A percentile compares a stretch with the other conserved stretches of the same genome.
Evolutionary conservation across 495 filamentous ascomycete genomes (phyloP).

Genomic region (Rhypophila decipiens): DNA sequence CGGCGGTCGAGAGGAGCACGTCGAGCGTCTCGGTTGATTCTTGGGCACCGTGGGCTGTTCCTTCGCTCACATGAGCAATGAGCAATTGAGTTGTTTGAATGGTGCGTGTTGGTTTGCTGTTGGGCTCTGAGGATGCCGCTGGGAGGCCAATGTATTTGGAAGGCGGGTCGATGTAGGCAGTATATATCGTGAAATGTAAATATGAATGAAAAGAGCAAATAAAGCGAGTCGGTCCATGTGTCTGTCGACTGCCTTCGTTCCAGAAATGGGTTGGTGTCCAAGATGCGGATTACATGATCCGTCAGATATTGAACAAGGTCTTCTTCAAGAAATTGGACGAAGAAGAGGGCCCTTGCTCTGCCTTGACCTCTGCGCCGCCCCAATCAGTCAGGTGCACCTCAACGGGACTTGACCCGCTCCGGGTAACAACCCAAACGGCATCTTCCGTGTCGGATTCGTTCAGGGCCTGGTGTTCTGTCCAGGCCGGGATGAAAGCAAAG

Average conservation of each 20-base stretch:
- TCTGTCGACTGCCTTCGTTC: no score
- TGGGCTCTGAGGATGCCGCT: no score
- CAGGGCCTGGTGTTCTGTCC: constrained; percentile 60
- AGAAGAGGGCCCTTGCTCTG: neutral
- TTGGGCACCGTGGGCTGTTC: constrained; percentile 40
- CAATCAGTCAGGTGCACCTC: constrained; percentile 54
- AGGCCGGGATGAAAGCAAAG: constrained; percentile 59
- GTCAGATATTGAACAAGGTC: no score
- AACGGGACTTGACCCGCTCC: constrained; percentile 49
- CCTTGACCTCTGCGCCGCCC: constrained; percentile 36
- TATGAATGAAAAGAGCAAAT: neutral
- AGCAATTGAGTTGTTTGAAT: no score
- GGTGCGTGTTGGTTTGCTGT: no score
- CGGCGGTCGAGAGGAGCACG: constrained; percentile 34
- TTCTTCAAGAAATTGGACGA: no score
- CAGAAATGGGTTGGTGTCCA: no score
- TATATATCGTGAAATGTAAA: neutral
- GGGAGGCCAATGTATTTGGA: neutral
- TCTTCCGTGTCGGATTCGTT: constrained; percentile 56
- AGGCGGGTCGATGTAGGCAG: neutral
- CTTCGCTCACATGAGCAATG: constrained; percentile 28
- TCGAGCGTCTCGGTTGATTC: constrained; percentile 24
- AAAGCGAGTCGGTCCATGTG: neutral
- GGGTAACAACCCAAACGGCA: constrained; percentile 54
- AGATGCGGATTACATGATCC: no score